Base-by-base conservation (phyloP, 2,329 filamentous ascomycete species). In the Chaetomium olivaceum region DNA sequence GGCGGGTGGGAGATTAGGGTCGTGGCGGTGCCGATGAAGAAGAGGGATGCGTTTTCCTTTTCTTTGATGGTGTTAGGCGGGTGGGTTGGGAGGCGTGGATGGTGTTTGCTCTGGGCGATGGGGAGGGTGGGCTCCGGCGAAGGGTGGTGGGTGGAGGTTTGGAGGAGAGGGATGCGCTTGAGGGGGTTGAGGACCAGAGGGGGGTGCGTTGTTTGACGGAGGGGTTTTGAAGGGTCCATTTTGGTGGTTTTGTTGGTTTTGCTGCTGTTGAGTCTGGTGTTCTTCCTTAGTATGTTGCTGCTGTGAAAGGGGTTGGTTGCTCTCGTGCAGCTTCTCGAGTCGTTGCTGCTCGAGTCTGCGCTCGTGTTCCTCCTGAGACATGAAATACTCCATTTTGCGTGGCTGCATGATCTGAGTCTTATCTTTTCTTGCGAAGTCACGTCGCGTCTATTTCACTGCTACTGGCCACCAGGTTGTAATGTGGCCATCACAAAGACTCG, bases 11-110 rank as follows among this genome's bases (percentile, higher is more conserved):
- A 80, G 12, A 86, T 74, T 48, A 87, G 77, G 0, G 83, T 86
- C 2, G 85, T 86, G 5, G 85, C 84, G 4, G 81, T 87, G 21
- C 84, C 84, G 51, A 86, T 80, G 71, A 86, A 86, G 74, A 80
- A 83, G 52, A 86, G 70, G 62, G 51, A 86, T 70, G 3, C 79
- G 36, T 16, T 19, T 16, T 16, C 36, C 3, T 16, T 16, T 16
- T 39, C 36, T 16, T 16, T 16, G 31, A 9, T 7, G 31, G 31
- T 31, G 33, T 36, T 36, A 11, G 23, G 23, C 4, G n/a, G n/a
- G 3, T 3, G 8, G 31, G 21, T 21, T 58, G 23, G 25, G 25
- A 81, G 66, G 27, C 29, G 25, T 3, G 74, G 75, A 50, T 75
- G 69, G 11, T 69, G 72, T 52, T 72, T 70, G 12, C 69, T 72